These are phyloP conservation scores for Fusarium incarnatum DNA, from an alignment of 2,329 filamentous ascomycete species.

Conservation along the genomic window DNA sequence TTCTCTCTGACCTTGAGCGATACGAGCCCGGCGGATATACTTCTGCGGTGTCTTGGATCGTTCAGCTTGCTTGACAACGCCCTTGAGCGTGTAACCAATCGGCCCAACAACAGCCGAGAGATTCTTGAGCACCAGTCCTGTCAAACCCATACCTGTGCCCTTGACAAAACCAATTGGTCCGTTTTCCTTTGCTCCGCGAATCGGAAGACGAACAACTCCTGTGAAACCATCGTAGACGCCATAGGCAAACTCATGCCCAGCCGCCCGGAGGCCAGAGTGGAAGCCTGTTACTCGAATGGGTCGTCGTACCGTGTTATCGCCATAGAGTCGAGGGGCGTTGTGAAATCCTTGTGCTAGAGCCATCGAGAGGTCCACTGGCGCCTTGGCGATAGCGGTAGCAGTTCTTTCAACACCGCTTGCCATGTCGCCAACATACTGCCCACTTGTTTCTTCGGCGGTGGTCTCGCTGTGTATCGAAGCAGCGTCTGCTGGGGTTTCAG, in stretches of 20 bases:
- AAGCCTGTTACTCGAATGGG: slow-evolving; percentile 74
- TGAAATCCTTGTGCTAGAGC: slow-evolving; percentile 76
- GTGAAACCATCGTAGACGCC: slow-evolving; percentile 75
- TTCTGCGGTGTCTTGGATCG: slow-evolving; percentile 64
- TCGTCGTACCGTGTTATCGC: slow-evolving; percentile 74
- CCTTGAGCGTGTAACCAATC: slow-evolving; percentile 72
- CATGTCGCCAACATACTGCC: slow-evolving; percentile 63
- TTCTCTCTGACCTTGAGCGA: slow-evolving; percentile 68
- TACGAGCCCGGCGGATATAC: slow-evolving; percentile 67
- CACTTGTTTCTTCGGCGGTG: slow-evolving; percentile 39
- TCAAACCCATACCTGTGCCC: slow-evolving; percentile 72
- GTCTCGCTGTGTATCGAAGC: slow-evolving; percentile 27
- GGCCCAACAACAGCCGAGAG: slow-evolving; percentile 71
- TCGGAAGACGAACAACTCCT: slow-evolving; percentile 70
- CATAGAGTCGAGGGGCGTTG: slow-evolving; percentile 76
- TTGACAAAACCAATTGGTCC: slow-evolving; percentile 61
- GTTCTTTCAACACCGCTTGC: slow-evolving; percentile 63
- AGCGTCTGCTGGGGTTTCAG: slow-evolving; percentile 8
- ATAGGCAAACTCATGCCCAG: slow-evolving; percentile 69
- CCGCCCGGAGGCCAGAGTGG: slow-evolving; percentile 70
- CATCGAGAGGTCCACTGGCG: slow-evolving; percentile 70
- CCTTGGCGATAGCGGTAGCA: slow-evolving; percentile 62
- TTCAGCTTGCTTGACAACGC: slow-evolving; percentile 69
- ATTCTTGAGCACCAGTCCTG: slow-evolving; percentile 73
- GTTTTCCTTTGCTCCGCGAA: slow-evolving; percentile 66